Percentiles rank a stretch among this genome's conserved stretches.
Conservation (phyloP, 169 alveolate species). For the Plasmodium billcollinsi region DNA sequence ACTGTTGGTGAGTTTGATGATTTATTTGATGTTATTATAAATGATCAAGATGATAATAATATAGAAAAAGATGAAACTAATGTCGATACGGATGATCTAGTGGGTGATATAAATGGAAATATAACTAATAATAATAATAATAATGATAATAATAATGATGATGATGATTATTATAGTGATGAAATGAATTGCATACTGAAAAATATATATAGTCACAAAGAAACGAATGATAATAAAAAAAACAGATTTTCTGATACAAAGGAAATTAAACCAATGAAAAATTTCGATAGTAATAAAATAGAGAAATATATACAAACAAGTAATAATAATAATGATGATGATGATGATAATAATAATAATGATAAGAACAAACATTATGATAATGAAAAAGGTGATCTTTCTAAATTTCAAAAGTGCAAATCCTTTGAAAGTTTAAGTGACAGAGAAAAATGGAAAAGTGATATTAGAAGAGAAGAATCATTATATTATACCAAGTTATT, state of each 20-base stretch:
- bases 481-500: conserved; percentile 46
- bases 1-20: conserved; percentile 31
- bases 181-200: conserved; percentile 41
- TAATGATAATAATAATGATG: not conserved
- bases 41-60: conserved; percentile 6
- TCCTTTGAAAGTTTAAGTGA: conserved; percentile 17
- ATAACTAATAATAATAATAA: not conserved
- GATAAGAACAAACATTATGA: not conserved
- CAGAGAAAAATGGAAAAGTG: conserved; percentile 66
- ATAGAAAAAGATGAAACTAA: not conserved
- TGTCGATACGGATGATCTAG: not conserved
- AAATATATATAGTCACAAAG: conserved; percentile 26
- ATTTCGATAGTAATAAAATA: not conserved
- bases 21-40: conserved; percentile 7
- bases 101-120: not conserved
- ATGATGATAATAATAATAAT: not conserved
- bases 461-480: conserved; percentile 71
- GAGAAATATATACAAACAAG: not conserved
- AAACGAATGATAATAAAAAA: not conserved
- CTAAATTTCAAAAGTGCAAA: too few species aligned
- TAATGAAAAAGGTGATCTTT: not conserved
- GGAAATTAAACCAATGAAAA: not conserved
- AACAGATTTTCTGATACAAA: not conserved
- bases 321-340: not conserved
- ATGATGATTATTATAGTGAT: conserved; percentile 8